Evolutionary conservation across 169 alveolate species (phyloP), one percentile per base, ranked within the genome.

Genomic region (Plasmodium chabaudi): DNA sequence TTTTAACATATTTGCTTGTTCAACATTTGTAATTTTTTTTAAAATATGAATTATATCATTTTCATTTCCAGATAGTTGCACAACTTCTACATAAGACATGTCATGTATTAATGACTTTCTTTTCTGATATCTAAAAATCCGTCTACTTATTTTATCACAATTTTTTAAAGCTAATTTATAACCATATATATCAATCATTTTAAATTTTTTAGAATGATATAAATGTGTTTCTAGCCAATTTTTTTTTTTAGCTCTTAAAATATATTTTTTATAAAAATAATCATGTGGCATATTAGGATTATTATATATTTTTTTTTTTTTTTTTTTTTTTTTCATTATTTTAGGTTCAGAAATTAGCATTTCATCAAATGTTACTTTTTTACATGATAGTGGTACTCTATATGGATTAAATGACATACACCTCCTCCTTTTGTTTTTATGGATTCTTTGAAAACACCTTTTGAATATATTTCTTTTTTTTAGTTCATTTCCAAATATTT

Each of bases 331-430:
- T 39, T 82, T 82, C 39, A 75, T 92, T 44, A 94, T 93, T 59
- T 92, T 94, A 9, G 97, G 94, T 49, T 87, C 90, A 55, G 92
- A 87, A 79, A 87, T 92, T 59, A 93, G 68, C 93, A 93, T 95
- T 92, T 95, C 97, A 13, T 77, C 84, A 55, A 73, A 90, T 55
- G 91, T 63, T 49, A 69, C 92, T 42, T 86, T 72, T 63, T 98
- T 69, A 47, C 96, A 93, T 47, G 95, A 68, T 25, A 93, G 61
- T 5, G 99, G 99, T 4, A 97, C 96, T 56, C 99, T 75, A 73
- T 96, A 96, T 21, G 98, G 96, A 72, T 97, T 97, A 93, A 96
- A 98, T 12, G 99, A 97, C 99, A 97, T 97, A 47, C 98, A 98
- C 53, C 99, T 88, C 69, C 99, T 90, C 69, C 98, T 88, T 91